These are phyloP conservation scores for Paramecium primaurelia DNA, from an alignment of 73 alveolate species.

Conservation along the genomic window DNA sequence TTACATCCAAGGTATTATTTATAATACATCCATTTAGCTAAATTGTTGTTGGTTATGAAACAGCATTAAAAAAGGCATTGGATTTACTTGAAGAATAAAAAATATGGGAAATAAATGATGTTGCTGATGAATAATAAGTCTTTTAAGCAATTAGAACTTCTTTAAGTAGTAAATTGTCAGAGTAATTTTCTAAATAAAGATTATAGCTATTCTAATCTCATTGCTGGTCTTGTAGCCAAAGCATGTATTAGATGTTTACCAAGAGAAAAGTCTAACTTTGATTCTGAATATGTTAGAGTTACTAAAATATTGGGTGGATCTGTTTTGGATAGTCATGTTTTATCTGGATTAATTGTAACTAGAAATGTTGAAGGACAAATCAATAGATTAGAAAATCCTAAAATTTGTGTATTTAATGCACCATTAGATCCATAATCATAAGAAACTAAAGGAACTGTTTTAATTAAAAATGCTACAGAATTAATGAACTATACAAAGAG, in stretches of 20 bases:
- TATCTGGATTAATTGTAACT: slow-evolving; percentile 91
- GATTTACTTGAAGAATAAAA: slow-evolving; percentile 79
- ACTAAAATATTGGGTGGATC: slow-evolving; percentile 95
- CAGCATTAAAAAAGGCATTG: slow-evolving; percentile 86
- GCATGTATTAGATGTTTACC: slow-evolving; percentile 74
- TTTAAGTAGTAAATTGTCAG: slow-evolving; percentile 83
- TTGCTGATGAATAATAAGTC: slow-evolving; percentile 78
- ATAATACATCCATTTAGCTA: slow-evolving; percentile 10
- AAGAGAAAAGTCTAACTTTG: slow-evolving; percentile 75
- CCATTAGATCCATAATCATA: slow-evolving; percentile 93
- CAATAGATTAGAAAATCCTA: slow-evolving; percentile 87
- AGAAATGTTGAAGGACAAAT: slow-evolving; percentile 90
- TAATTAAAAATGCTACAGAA: slow-evolving; percentile 94
- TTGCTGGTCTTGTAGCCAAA: slow-evolving; percentile 44
- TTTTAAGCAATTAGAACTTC: slow-evolving; percentile 83
- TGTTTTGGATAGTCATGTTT: slow-evolving; percentile 82
- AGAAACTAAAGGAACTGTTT: slow-evolving; percentile 97
- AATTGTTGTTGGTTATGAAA: slow-evolving; percentile 95
- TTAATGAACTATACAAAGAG: slow-evolving; percentile 94
- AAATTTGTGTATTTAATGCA: slow-evolving; percentile 94
- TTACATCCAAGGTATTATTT: slow-evolving; percentile 77
- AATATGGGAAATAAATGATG: slow-evolving; percentile 76
- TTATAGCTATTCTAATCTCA: slow-evolving; percentile 40
- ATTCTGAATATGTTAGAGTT: slow-evolving; percentile 95
- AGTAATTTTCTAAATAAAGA: not conserved